A percentile compares a stretch with the other conserved stretches of the same genome.
Conservation (phyloP, 2,329 filamentous ascomycete genomes). For the Claviceps cyperi region DNA sequence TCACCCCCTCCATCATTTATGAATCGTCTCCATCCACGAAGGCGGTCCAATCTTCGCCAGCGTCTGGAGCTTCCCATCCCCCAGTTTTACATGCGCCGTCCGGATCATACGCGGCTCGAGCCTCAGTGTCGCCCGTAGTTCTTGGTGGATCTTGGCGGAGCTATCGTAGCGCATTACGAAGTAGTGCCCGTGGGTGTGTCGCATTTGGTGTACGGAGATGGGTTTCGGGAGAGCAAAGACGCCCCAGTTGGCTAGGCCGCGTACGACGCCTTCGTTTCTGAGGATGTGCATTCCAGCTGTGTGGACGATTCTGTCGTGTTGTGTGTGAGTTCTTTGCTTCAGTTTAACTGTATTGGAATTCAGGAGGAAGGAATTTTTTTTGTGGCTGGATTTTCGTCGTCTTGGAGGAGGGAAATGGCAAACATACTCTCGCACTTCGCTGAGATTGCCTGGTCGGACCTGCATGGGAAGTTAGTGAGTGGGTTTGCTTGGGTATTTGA, state of each 20-base stretch:
- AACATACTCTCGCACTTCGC: conserved; percentile 87
- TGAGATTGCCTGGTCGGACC: conserved; percentile 82
- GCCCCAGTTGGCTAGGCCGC: conserved; percentile 91
- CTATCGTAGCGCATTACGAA: conserved; percentile 96
- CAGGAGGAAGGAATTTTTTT: neutral
- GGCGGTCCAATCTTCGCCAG: conserved; percentile 34
- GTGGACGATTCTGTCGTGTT: conserved; percentile 60
- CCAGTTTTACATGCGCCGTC: conserved; percentile 75
- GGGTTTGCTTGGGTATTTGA: neutral
- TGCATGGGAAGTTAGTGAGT: conserved; percentile 23
- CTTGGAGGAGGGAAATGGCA: conserved; percentile 5
- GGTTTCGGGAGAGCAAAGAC: conserved; percentile 74
- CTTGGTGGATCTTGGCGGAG: conserved; percentile 55
- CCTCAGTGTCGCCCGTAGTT: conserved; percentile 59
- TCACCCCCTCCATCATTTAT: conserved; percentile 12
- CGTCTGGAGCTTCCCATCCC: conserved; percentile 42
- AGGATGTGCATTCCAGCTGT: conserved; percentile 75
- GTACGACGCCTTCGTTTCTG: conserved; percentile 71
- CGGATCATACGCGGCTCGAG: conserved; percentile 86
- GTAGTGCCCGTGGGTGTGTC: conserved; percentile 79
- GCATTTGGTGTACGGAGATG: conserved; percentile 65
- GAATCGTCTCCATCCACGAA: conserved; percentile 28
- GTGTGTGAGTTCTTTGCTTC: neutral
- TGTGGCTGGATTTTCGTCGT: neutral
- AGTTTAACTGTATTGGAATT: too few species aligned